Base-by-base conservation (phyloP, 1,139 yeast genomes). In the Hyphopichia buzzinii region DNA sequence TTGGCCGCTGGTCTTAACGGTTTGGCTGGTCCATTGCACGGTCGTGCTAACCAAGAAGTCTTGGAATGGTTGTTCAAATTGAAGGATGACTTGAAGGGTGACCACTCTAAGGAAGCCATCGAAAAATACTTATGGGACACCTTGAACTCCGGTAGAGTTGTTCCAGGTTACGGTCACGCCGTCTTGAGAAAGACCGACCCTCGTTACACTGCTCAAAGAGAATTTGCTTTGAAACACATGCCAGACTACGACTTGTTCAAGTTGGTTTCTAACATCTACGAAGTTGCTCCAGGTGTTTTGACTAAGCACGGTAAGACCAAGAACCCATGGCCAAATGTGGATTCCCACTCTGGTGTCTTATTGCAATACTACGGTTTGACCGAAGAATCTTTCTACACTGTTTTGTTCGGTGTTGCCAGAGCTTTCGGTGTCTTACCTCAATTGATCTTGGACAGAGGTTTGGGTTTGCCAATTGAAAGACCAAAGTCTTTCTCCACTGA, bases 291-390 rank as follows among this genome's bases (percentile, higher is more conserved):
- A 64, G 84, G 79, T 55, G 97, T 90, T 45, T 79, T 90, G 64
- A 84, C 94, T 61, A 79, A 88, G 75, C 97, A 90, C 70, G 97
- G 97, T 69, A 90, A 90, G 81, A 89, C 97, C 62, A 87, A 88
- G 81, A 90, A 89, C 81, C 97, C 97, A 72, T 89, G 92, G 92
- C 97, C 97, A 69, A 90, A 90, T 68, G 97, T 90, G 55, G 97
- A 90, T 72, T 87, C 97, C 41, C 95, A 88, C 72, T 89, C 97
- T 38, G 97, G 97, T 74, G 96, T 90, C 51, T 74, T 92, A 56
- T 82, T 92, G 74, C 96, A 90, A 72, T 89, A 92, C 81, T 92
- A 90, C 75, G 97, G 97, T 51, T 79, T 92, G 69, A 85, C 86
- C 45, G 96, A 92, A 75, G 86, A 89, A 57, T 82, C 94, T 39